Percentiles rank a stretch among this genome's conserved stretches.
phyloP scores from a whole-genome alignment of 306 rosid species.

The Sicyos edulis region DNA sequence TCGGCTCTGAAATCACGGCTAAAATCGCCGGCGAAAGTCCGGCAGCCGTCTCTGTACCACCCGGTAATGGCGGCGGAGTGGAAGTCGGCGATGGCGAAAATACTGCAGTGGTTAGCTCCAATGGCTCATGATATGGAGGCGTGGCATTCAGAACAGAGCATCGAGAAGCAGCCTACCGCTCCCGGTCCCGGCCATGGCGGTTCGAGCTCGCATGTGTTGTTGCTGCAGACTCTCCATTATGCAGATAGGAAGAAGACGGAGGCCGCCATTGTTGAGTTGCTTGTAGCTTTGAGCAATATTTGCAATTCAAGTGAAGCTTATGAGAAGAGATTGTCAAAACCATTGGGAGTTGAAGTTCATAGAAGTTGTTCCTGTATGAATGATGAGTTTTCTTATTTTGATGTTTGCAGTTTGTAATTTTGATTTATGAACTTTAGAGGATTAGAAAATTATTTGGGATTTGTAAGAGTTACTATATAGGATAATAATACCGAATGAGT shows the following conservation, averaged over 20 bases:
- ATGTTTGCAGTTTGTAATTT: too few species aligned
- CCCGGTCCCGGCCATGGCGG: too few species aligned
- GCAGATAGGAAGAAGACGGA: conserved; percentile 64
- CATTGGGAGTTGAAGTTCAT: too few species aligned
- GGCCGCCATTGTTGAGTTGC: conserved; percentile 66
- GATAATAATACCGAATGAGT: too few species aligned
- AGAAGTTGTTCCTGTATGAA: too few species aligned
- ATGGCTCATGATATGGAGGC: conserved; percentile 65
- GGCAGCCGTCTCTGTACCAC: conserved; percentile 29
- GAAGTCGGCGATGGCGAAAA: conserved; percentile 32
- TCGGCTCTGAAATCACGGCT: conserved; percentile 47
- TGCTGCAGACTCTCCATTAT: conserved; percentile 72
- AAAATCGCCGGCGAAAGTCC: conserved; percentile 34
- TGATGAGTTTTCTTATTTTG: too few species aligned
- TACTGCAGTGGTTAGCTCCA: conserved; percentile 71
- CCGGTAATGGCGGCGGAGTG: conserved; percentile 45
- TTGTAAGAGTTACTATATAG: too few species aligned
- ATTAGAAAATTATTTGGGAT: too few species aligned
- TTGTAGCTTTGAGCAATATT: conserved; percentile 63
- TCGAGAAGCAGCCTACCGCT: conserved; percentile 46
- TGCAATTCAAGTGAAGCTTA: conserved; percentile 28
- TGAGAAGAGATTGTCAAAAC: too few species aligned
- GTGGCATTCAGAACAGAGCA: conserved; percentile 70
- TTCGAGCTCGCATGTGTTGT: conserved; percentile 37
- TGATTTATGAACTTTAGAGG: too few species aligned